Percentiles rank a stretch among this genome's conserved stretches.
Evolutionary conservation across 805 yeast species (phyloP).

Genomic region (Metschnikowia kunwiensis): DNA sequence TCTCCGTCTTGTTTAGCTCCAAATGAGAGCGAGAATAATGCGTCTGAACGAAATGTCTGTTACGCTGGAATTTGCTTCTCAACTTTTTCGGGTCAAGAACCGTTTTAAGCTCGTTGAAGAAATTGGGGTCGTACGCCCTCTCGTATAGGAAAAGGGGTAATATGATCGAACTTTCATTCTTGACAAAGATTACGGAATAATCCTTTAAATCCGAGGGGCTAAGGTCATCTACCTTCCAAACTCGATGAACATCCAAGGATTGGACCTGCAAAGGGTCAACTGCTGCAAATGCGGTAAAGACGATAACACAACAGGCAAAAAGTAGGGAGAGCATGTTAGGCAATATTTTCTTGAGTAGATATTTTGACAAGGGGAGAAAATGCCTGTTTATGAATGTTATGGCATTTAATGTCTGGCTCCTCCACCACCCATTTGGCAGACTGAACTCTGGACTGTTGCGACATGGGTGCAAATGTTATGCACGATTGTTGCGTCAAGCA

Average conservation of each 20-base stretch:
- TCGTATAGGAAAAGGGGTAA: conserved; percentile 1
- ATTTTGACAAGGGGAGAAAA: neutral
- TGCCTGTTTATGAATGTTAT: neutral
- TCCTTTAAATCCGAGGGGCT: conserved; percentile 6
- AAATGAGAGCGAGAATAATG: neutral
- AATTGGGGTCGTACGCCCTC: conserved; percentile 1
- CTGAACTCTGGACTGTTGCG: neutral
- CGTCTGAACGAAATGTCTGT: conserved; percentile 7
- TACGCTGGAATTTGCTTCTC: conserved; percentile 1
- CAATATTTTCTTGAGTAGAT: neutral
- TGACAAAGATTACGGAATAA: conserved; percentile 8
- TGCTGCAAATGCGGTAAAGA: conserved; percentile 1
- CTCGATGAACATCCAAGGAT: conserved; percentile 7
- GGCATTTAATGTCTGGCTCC: no score
- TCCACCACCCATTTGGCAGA: no score
- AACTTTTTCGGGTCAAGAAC: conserved; percentile 1
- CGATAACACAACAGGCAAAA: neutral
- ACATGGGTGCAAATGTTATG: neutral
- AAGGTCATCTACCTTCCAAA: conserved; percentile 1
- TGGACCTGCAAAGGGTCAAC: conserved; percentile 7
- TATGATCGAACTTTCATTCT: conserved; percentile 10
- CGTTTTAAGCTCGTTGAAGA: conserved; percentile 1
- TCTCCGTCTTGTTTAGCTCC: neutral
- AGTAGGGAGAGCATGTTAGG: neutral
- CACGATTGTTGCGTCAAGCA: no score